Evolutionary conservation across 306 rosid species (phyloP).

Genomic region (Quercus gilva): DNA sequence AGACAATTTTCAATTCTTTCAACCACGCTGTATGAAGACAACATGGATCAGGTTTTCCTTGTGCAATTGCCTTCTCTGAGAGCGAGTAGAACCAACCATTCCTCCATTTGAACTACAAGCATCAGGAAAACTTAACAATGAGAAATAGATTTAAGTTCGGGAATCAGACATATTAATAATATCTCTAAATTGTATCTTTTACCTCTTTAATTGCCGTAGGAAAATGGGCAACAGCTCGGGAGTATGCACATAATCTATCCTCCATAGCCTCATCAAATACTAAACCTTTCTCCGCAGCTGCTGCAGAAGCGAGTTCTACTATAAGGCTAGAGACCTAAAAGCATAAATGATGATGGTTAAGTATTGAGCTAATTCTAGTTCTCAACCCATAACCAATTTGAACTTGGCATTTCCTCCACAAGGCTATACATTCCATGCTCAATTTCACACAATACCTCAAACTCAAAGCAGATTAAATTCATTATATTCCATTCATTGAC

Average conservation of each 20-base stretch:
- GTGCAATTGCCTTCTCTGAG: slow-evolving; percentile 57
- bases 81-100: slow-evolving; percentile 91
- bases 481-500: not conserved
- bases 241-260: slow-evolving; percentile 86
- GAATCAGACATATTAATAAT: slow-evolving; percentile 6
- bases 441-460: not conserved
- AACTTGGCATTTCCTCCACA: not conserved
- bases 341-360: slow-evolving; percentile 12
- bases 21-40: slow-evolving; percentile 85
- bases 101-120: slow-evolving; percentile 89
- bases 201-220: slow-evolving; percentile 99
- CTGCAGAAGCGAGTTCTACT: slow-evolving; percentile 70
- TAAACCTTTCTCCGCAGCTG: slow-evolving; percentile 69
- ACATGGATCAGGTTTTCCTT: slow-evolving; percentile 87
- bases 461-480: slow-evolving; percentile 4
- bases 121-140: slow-evolving; percentile 10
- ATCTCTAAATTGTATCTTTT: not conserved
- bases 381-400: not conserved
- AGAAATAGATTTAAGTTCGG: not conserved
- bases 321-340: slow-evolving; percentile 79
- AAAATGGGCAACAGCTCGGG: slow-evolving; percentile 83
- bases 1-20: slow-evolving; percentile 63
- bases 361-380: not conserved
- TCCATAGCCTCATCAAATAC: slow-evolving; percentile 71
- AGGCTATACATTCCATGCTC: slow-evolving; percentile 1